Evolutionary conservation across 805 yeast species (phyloP), one percentile per base, ranked within the genome.

Genomic region (Hanseniaspora taiwanica): DNA sequence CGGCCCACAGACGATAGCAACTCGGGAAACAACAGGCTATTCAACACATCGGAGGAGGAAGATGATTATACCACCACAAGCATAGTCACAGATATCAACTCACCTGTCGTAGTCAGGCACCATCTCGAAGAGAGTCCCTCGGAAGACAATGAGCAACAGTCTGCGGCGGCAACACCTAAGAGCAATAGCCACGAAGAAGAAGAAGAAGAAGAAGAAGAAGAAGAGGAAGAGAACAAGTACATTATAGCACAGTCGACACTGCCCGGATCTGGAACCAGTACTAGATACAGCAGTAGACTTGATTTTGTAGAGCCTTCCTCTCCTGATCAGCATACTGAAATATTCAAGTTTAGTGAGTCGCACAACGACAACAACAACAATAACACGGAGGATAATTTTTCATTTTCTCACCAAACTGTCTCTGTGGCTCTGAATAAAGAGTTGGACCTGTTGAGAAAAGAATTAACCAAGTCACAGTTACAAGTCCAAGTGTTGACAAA

Each of bases 401-500:
- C n/a, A n/a, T n/a, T n/a, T n/a, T n/a, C n/a, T n/a, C n/a, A n/a
- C n/a, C 25, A 10, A 7, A 23, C 7, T 23, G 7, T 23, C 25
- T 23, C 25, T 6, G 13, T 18, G 9, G 18, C 33, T 29, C 14
- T 16, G 7, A 29, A 29, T 29, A n/a, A n/a, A n/a, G n/a, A n/a
- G n/a, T n/a, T n/a, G n/a, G n/a, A n/a, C n/a, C 54, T 55, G n/a
- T 44, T 71, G 36, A 54, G 63, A 38, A 54, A 55, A 36, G 67
- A 69, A 38, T 45, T 72, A 12, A 68, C 68, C 9, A 58, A 60
- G 10, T 59, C 68, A 27, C 67, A 64, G 43, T 54, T 59, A 18
- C 64, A 56, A 39, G 53, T 58, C 3, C 47, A 54, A 19, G 50
- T 64, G 0, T 42, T 64, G 8, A 53, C 58, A 23, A 67, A 64